Conservation (phyloP, 805 yeast species). For the Yarrowia sp. region DNA sequence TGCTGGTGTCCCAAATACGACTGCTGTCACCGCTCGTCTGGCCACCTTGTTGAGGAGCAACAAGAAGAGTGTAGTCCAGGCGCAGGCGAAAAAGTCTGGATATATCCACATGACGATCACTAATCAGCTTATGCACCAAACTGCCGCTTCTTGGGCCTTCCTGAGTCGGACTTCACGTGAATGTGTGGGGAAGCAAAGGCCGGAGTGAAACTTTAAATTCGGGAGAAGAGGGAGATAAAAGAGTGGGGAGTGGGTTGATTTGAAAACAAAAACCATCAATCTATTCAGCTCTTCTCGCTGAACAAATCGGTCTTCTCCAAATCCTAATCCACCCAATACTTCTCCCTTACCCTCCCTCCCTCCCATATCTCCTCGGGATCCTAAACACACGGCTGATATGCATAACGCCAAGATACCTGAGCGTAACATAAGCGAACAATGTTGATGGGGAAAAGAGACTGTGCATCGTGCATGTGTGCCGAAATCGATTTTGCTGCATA, state of each 20-base stretch:
- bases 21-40: no score
- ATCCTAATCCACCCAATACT: not conserved
- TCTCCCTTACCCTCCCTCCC: no score
- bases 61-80: no score
- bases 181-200: constrained; percentile 16
- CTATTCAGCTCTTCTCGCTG: not conserved
- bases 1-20: not conserved
- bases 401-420: not conserved
- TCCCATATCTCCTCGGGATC: not conserved
- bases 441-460: not conserved
- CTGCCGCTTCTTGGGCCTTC: constrained; percentile 13
- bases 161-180: constrained; percentile 3
- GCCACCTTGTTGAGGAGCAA: no score
- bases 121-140: not conserved
- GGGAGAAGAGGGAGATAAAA: not conserved
- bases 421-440: constrained; percentile 14
- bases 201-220: not conserved
- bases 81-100: no score
- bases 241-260: no score
- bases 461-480: not conserved
- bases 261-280: no score
- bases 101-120: constrained; percentile 7
- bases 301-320: not conserved
- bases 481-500: constrained; percentile 11
- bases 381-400: constrained; percentile 9